These are phyloP conservation scores for Chloris gayana DNA, from an alignment of 176 grass and related monocot genomes.

Conservation along the genomic window DNA sequence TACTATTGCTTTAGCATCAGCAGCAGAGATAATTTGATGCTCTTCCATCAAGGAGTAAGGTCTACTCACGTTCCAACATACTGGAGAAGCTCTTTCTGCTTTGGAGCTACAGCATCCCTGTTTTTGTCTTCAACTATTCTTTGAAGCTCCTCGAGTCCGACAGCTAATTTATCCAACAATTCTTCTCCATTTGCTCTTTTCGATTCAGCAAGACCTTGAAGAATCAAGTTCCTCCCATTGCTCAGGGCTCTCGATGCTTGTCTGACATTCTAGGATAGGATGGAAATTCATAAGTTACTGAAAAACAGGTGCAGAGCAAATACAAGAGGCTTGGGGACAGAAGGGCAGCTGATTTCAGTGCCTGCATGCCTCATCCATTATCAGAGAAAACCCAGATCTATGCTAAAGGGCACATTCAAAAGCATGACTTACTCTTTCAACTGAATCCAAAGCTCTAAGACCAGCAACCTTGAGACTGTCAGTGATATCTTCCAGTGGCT, in stretches of 20 bases:
- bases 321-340: neutral
- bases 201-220: slow-evolving; percentile 78
- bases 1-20: neutral
- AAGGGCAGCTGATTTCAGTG: slow-evolving; percentile 17
- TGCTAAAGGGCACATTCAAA: neutral
- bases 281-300: slow-evolving; percentile 25
- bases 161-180: slow-evolving; percentile 72
- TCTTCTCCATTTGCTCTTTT: slow-evolving; percentile 92
- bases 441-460: slow-evolving; percentile 91
- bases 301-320: slow-evolving; percentile 23
- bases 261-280: slow-evolving; percentile 74
- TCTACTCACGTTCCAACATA: slow-evolving; percentile 90
- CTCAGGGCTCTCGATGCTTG: slow-evolving; percentile 82
- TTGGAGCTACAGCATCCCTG: slow-evolving; percentile 85
- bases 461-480: slow-evolving; percentile 94
- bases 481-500: slow-evolving; percentile 90
- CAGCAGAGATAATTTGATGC: slow-evolving; percentile 9
- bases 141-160: slow-evolving; percentile 85
- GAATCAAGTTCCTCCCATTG: slow-evolving; percentile 77
- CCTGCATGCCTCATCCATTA: neutral
- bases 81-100: slow-evolving; percentile 96
- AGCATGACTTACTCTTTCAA: slow-evolving; percentile 85
- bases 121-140: slow-evolving; percentile 79
- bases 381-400: neutral
- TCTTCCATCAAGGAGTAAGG: slow-evolving; percentile 20